Conservation (phyloP, 768 basidiomycete genomes). For the Rhodotorula kratochvilovae region DNA sequence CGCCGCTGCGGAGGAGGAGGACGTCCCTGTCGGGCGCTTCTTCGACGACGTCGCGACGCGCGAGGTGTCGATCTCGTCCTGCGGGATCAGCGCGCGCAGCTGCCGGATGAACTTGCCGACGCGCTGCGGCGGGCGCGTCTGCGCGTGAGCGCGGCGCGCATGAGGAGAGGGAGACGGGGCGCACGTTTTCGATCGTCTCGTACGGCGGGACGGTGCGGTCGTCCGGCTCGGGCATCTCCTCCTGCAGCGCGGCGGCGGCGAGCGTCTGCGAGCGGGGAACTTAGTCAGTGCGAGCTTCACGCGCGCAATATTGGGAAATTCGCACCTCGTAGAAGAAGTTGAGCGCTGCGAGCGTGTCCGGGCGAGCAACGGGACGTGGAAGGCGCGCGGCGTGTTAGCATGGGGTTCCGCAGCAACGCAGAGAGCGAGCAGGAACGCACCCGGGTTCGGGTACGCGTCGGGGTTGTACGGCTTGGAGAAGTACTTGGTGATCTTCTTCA, state of each 20-base stretch:
- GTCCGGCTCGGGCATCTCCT: slow-evolving; percentile 70
- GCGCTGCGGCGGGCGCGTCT: neutral
- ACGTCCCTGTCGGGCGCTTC: neutral
- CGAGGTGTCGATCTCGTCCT: slow-evolving; percentile 12
- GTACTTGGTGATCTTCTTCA: slow-evolving; percentile 58
- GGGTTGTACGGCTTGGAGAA: slow-evolving; percentile 80
- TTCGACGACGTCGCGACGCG: slow-evolving; percentile 1
- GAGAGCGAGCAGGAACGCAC: slow-evolving; percentile 50
- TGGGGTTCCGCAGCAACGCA: too few relatives aligned
- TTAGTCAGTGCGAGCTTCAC: too few relatives aligned
- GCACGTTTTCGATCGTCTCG: slow-evolving; percentile 72
- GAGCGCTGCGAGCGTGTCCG: slow-evolving; percentile 14
- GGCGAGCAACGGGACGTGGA: too few relatives aligned
- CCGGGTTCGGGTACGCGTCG: slow-evolving; percentile 59
- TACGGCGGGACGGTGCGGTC: slow-evolving; percentile 76
- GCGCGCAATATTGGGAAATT: too few relatives aligned
- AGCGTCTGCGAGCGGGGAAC: slow-evolving; percentile 57
- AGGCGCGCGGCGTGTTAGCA: too few relatives aligned
- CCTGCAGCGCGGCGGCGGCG: slow-evolving; percentile 87
- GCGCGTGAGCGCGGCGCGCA: neutral
- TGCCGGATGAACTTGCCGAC: slow-evolving; percentile 9
- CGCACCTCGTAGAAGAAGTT: slow-evolving; percentile 39
- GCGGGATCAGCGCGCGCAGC: slow-evolving; percentile 16
- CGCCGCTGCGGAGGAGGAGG: neutral
- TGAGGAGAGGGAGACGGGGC: slow-evolving; percentile 8